phyloP scores from a whole-genome alignment of 495 filamentous ascomycete species.

The Penicillium longicatenatum region DNA sequence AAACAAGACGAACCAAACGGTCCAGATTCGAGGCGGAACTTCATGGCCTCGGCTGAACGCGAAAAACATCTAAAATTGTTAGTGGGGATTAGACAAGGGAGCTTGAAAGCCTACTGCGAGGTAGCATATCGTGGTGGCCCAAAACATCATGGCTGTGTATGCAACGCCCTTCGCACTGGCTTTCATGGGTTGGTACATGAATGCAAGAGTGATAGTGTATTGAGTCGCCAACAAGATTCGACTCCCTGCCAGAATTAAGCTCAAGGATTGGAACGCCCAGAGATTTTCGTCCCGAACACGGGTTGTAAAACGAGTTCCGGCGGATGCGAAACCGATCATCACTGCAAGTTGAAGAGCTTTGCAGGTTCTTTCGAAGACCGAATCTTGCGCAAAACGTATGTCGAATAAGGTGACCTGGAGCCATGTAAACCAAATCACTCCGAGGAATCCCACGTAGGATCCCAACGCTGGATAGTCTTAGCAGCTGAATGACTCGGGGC shows the following conservation, averaged over 20 bases:
- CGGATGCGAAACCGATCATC: constrained; percentile 66
- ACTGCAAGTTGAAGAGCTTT: constrained; percentile 63
- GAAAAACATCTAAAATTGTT: constrained; percentile 37
- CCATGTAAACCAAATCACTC: constrained; percentile 74
- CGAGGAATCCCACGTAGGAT: constrained; percentile 64
- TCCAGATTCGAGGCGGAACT: constrained; percentile 45
- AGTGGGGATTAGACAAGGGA: constrained; percentile 7
- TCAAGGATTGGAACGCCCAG: constrained; percentile 48
- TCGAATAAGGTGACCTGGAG: constrained; percentile 68
- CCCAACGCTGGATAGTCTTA: constrained; percentile 34
- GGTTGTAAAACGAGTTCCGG: constrained; percentile 57
- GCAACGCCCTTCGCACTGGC: constrained; percentile 33
- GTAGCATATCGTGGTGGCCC: constrained; percentile 48
- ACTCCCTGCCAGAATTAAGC: constrained; percentile 60
- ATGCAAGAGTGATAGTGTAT: constrained; percentile 52
- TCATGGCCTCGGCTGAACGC: constrained; percentile 32
- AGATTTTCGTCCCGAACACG: constrained; percentile 46
- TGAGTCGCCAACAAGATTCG: constrained; percentile 59
- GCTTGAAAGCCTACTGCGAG: constrained; percentile 44
- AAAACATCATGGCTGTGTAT: constrained; percentile 45
- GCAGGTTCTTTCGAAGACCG: constrained; percentile 63
- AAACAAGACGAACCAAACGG: constrained; percentile 61
- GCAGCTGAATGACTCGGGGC: background rate
- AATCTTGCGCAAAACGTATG: constrained; percentile 67
- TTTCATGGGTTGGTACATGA: constrained; percentile 38